phyloP scores from a whole-genome alignment of 768 basidiomycete genomes.

The Pilatotrama ljubarskyi region DNA sequence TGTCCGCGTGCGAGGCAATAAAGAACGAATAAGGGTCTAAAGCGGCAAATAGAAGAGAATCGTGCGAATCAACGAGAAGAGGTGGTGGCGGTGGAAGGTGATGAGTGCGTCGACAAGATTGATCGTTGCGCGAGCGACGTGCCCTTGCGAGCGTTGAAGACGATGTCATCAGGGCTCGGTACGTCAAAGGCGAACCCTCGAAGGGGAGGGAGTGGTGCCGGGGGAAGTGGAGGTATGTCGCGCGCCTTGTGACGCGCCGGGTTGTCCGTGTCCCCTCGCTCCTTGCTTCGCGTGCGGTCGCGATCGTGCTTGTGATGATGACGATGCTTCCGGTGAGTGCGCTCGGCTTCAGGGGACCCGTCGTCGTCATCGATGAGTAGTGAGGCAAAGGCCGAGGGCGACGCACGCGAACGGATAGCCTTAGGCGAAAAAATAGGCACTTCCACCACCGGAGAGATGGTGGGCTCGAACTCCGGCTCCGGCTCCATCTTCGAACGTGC shows the following conservation, averaged over 20 bases:
- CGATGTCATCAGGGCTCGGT: constrained; percentile 91
- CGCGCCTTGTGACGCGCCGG: constrained; percentile 1
- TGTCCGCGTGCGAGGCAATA: constrained; percentile 35
- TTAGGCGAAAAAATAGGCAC: constrained; percentile 62
- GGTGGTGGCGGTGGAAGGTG: constrained; percentile 43
- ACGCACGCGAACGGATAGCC: constrained; percentile 61
- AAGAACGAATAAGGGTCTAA: constrained; percentile 36
- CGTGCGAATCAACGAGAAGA: constrained; percentile 22
- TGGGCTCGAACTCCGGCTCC: constrained; percentile 33
- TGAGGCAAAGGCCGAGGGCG: constrained; percentile 59
- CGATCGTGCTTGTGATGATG: constrained; percentile 2
- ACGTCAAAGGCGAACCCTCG: constrained; percentile 68
- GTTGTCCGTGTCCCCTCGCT: constrained; percentile 22
- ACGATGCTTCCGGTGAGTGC: constrained; percentile 11
- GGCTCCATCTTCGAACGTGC: constrained; percentile 52
- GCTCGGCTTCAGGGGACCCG: constrained; percentile 10
- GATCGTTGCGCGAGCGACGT: constrained; percentile 54
- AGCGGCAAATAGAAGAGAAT: constrained; percentile 26
- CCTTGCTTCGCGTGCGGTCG: constrained; percentile 7
- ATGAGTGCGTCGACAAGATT: constrained; percentile 27
- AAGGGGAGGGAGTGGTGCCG: constrained; percentile 36
- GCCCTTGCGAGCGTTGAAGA: constrained; percentile 77
- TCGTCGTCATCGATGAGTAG: constrained; percentile 62
- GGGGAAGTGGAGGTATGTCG: constrained; percentile 32
- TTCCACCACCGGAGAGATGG: constrained; percentile 29